A percentile compares a stretch with the other conserved stretches of the same genome.
These are phyloP conservation scores for Vitis cinerea DNA, from an alignment of 164 flowering plant species.

Conservation along the genomic window DNA sequence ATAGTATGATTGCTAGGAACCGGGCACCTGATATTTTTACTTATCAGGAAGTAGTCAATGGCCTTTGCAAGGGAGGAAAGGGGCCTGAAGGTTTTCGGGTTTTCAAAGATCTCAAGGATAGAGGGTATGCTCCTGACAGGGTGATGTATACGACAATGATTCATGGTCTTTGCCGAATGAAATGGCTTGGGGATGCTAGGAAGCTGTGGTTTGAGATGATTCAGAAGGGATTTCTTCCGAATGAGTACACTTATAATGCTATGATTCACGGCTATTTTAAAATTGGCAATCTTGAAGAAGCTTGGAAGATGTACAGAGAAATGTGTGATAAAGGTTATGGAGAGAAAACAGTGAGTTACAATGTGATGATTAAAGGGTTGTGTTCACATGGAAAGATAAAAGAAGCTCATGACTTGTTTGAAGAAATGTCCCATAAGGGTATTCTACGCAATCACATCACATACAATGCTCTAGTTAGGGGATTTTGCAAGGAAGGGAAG, in stretches of 20 bases:
- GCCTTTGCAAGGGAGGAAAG: constrained; percentile 44
- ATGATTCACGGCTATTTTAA: constrained; percentile 50
- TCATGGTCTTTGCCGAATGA: constrained; percentile 52
- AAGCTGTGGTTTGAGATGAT: constrained; percentile 71
- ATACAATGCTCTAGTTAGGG: constrained; percentile 50
- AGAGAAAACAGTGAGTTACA: constrained; percentile 41
- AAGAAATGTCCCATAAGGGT: constrained; percentile 53
- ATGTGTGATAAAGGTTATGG: constrained; percentile 52
- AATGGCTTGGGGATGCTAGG: constrained; percentile 43
- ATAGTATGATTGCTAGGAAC: constrained; percentile 61
- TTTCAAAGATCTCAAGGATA: constrained; percentile 55
- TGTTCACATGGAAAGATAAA: constrained; percentile 37
- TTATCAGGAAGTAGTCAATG: constrained; percentile 53
- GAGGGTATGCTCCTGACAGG: constrained; percentile 63
- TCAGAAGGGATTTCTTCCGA: constrained; percentile 48
- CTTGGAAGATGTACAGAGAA: constrained; percentile 42
- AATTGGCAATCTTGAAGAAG: constrained; percentile 37
- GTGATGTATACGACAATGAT: constrained; percentile 67
- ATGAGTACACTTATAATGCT: constrained; percentile 54
- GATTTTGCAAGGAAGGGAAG: constrained; percentile 46
- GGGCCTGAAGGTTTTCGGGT: constrained; percentile 42
- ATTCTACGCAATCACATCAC: constrained; percentile 39
- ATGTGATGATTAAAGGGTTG: constrained; percentile 53
- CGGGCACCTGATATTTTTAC: constrained; percentile 44
- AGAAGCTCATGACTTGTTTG: constrained; percentile 44